Percentiles rank a stretch among this genome's conserved stretches.
Conservation (phyloP, 805 yeast genomes). For the Lachancea nothofagi region DNA sequence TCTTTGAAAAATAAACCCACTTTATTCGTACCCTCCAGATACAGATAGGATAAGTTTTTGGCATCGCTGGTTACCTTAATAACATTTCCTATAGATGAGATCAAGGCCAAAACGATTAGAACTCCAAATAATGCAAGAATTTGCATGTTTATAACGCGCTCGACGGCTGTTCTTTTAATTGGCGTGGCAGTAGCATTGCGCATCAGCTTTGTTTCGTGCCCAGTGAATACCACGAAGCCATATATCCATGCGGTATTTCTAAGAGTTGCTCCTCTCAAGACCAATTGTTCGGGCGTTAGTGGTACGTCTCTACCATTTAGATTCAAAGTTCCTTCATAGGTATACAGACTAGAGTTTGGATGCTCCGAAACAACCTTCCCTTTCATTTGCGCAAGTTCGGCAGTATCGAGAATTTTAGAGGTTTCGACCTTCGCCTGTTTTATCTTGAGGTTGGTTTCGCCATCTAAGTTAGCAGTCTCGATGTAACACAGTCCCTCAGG, state of each 20-base stretch:
- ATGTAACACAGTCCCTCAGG: conserved; percentile 97
- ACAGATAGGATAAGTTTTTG: conserved; percentile 54
- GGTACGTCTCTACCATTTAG: conserved; percentile 60
- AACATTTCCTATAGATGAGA: conserved; percentile 86
- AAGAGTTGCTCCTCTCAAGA: conserved; percentile 91
- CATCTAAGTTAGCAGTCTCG: conserved; percentile 96
- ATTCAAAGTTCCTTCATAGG: conserved; percentile 80
- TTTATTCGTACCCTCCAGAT: conserved; percentile 61
- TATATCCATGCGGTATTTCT: conserved; percentile 94
- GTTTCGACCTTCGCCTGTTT: conserved; percentile 86
- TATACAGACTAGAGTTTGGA: conserved; percentile 90
- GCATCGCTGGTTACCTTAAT: conserved; percentile 55
- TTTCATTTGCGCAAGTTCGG: conserved; percentile 45
- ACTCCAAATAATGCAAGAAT: conserved; percentile 82
- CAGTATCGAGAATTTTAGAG: conserved; percentile 59
- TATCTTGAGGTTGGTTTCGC: conserved; percentile 94
- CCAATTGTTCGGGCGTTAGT: conserved; percentile 81
- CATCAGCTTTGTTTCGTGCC: conserved; percentile 97
- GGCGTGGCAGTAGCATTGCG: conserved; percentile 99
- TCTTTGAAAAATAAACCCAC: conserved; percentile 76
- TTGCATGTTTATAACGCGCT: conserved; percentile 88
- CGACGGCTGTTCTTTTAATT: conserved; percentile 94
- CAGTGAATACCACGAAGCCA: conserved; percentile 91
- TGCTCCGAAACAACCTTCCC: conserved; percentile 76
- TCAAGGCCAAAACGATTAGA: conserved; percentile 64